Percentiles rank a stretch among this genome's conserved stretches.
Conservation (phyloP, 2,329 filamentous ascomycete genomes). For the Lasiodiplodia citricola region DNA sequence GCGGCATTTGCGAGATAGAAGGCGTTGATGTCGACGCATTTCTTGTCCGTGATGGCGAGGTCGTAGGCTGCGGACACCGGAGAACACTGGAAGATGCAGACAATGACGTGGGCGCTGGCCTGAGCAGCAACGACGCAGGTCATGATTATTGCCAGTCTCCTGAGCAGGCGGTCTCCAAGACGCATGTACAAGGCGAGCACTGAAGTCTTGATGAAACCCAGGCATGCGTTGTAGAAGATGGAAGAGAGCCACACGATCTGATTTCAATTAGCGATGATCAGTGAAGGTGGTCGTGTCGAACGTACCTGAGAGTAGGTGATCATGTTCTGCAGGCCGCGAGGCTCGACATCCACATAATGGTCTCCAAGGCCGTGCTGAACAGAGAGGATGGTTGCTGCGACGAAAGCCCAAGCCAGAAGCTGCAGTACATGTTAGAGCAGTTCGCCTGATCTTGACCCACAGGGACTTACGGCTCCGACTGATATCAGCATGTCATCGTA, state of each 20-base stretch:
- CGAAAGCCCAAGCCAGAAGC: conserved; percentile 44
- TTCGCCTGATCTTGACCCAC: conserved; percentile 30
- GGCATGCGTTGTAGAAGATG: conserved; percentile 53
- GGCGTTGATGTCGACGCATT: conserved; percentile 35
- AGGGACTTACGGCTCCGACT: conserved; percentile 32
- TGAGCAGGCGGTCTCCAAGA: conserved; percentile 47
- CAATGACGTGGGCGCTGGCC: conserved; percentile 33
- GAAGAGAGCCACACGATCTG: conserved; percentile 52
- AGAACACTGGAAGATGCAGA: conserved; percentile 34
- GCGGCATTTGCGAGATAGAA: conserved; percentile 37
- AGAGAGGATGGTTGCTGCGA: conserved; percentile 43
- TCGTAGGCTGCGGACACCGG: conserved; percentile 35
- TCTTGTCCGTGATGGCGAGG: conserved; percentile 28
- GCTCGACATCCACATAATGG: conserved; percentile 36
- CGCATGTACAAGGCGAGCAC: conserved; percentile 53
- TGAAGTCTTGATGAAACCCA: conserved; percentile 55
- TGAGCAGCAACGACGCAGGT: conserved; percentile 46
- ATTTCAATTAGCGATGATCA: not conserved
- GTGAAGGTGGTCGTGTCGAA: not conserved
- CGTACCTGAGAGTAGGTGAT: conserved; percentile 35
- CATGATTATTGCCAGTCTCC: conserved; percentile 46
- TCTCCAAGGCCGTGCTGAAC: conserved; percentile 28
- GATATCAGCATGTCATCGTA: conserved; percentile 39
- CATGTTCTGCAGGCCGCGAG: conserved; percentile 31
- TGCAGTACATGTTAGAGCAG: conserved; percentile 26